Base-by-base conservation (phyloP, 176 grass and related monocot genomes). In the Puya raimondii region DNA sequence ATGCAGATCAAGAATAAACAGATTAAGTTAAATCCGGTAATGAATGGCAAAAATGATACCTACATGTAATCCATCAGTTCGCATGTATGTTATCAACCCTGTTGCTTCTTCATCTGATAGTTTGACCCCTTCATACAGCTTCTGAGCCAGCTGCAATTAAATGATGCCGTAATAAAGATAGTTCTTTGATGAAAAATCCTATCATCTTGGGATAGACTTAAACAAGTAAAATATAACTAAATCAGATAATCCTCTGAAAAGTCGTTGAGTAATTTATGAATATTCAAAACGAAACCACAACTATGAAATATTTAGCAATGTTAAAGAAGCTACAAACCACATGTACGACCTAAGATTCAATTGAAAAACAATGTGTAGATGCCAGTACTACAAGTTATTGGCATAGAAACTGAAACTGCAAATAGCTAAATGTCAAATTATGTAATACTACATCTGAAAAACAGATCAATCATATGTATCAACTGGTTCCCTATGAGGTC, bases 41-140 rank as follows among this genome's bases (percentile, higher is more conserved):
- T 66, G 58, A 29, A 84, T 70, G 66, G 1, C 10, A 79, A 54
- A 72, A 64, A 63, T 42, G 70, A 42, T 76, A 69, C 84, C 51
- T 82, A 97, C 93, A 97, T 97, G 74, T 74, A 90, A 82, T 51
- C 93, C 93, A 85, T 97, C 93, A 81, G 93, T 97, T 85, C 89
- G 85, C 72, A 92, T 87, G 72, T 97, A 92, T 11, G 93, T 97
- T 87, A 97, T 92, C 59, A 97, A 81, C 14, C 93, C 93, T 49
- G 89, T 92, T 76, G 89, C 80, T 85, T 92, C 84, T 63, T 87
- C 86, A 69, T 88, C 81, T 58, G 89, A 97, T 69, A 97, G 70
- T 67, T 66, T 92, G 64, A 97, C 79, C 13, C 93, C 93, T 81
- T 97, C 89, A 75, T 97, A 97, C 29, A 97, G 84, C 74, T 85